A percentile compares a stretch with the other conserved stretches of the same genome.
Conservation (phyloP, 805 yeast genomes). For the Candida maesae region DNA sequence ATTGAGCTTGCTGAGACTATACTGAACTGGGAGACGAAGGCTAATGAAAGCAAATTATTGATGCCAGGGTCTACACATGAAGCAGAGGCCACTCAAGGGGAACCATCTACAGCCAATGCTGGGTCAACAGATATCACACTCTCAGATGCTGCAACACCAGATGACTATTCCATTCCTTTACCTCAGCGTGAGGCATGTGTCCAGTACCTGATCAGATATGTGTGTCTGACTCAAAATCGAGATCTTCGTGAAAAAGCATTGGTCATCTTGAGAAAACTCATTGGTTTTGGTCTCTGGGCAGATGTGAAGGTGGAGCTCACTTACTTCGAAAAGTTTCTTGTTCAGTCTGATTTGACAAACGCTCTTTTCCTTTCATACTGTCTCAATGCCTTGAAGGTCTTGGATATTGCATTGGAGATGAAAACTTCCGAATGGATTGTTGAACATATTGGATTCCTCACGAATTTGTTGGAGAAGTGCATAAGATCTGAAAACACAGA, state of each 20-base stretch:
- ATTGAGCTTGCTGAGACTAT: constrained; percentile 86
- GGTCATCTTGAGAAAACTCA: constrained; percentile 66
- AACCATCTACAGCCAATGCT: too few species aligned
- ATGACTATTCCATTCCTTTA: constrained; percentile 60
- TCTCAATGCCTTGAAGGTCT: constrained; percentile 85
- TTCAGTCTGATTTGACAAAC: constrained; percentile 70
- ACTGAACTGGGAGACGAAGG: constrained; percentile 75
- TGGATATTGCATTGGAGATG: constrained; percentile 78
- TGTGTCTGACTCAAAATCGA: constrained; percentile 80
- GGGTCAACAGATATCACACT: constrained; percentile 15
- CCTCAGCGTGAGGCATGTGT: constrained; percentile 86
- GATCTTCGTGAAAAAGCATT: constrained; percentile 80
- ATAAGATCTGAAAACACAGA: constrained; percentile 80
- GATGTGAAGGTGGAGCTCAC: constrained; percentile 84
- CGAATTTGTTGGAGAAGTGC: constrained; percentile 73
- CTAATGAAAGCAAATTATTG: constrained; percentile 28
- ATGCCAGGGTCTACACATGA: background rate
- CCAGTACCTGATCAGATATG: constrained; percentile 80
- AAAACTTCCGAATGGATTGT: constrained; percentile 76
- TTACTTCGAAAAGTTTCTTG: constrained; percentile 83
- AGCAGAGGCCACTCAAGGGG: constrained; percentile 20
- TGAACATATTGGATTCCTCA: constrained; percentile 63
- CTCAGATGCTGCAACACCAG: constrained; percentile 43
- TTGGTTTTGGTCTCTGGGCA: constrained; percentile 76
- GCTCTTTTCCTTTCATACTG: constrained; percentile 72